Conservation (phyloP, 2,329 filamentous ascomycete species). For the Diaporthe capsici region DNA sequence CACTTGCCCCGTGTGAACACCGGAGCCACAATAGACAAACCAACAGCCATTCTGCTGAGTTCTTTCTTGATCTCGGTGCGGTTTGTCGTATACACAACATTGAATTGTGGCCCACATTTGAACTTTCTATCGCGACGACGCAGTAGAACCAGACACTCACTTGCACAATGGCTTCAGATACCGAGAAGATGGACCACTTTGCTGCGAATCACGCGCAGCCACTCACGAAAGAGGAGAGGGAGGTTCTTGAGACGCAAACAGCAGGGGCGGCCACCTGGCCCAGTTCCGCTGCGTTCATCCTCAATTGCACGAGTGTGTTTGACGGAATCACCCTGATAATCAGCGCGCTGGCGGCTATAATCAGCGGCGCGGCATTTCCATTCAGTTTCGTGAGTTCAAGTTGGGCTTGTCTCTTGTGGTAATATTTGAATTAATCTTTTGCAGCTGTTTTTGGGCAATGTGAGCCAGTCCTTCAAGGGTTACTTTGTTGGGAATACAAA, state of each 20-base stretch:
- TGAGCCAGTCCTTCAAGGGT: constrained; percentile 68
- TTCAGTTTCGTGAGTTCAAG: not conserved
- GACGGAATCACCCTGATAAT: not conserved
- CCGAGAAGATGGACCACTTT: not conserved
- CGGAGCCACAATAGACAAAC: not conserved
- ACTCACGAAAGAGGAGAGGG: constrained; percentile 5
- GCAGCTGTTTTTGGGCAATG: not conserved
- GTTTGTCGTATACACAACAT: not conserved
- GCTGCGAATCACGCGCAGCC: not conserved
- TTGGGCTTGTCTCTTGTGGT: not conserved
- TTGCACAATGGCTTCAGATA: not conserved
- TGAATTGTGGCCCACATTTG: not conserved
- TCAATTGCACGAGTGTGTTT: not conserved
- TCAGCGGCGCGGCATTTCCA: not conserved
- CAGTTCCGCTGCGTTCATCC: not conserved
- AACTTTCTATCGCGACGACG: not conserved
- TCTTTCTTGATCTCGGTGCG: not conserved
- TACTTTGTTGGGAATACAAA: constrained; percentile 68
- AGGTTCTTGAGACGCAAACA: not conserved
- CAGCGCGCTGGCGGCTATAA: not conserved
- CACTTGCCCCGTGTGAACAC: not conserved
- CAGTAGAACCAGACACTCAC: not conserved
- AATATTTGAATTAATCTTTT: not conserved
- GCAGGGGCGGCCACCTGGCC: not conserved
- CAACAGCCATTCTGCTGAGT: not conserved